Evolutionary conservation across 805 yeast genomes (phyloP).

Genomic region (Scheffersomyces lignosus): DNA sequence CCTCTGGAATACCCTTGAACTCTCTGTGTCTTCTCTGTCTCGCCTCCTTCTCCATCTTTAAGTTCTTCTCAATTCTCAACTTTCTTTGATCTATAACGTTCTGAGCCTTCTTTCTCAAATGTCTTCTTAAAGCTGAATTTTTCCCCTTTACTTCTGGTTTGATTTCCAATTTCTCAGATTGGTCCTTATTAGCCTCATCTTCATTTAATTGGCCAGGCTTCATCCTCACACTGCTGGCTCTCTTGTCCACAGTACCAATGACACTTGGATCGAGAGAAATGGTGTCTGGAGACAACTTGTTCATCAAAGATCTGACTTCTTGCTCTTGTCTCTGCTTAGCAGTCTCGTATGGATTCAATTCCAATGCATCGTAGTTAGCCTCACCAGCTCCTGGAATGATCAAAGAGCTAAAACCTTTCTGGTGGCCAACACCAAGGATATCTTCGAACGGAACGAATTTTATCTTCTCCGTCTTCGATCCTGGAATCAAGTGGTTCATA

Average conservation of each 20-base stretch:
- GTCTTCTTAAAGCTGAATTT: conserved; percentile 79
- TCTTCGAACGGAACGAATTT: conserved; percentile 94
- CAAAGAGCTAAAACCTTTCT: conserved; percentile 45
- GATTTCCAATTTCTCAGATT: conserved; percentile 49
- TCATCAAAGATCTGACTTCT: conserved; percentile 82
- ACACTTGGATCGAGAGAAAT: conserved; percentile 85
- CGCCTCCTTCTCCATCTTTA: conserved; percentile 69
- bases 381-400: conserved; percentile 97
- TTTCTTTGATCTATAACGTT: conserved; percentile 87
- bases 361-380: conserved; percentile 94
- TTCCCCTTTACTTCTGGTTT: conserved; percentile 74
- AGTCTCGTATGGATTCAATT: conserved; percentile 88
- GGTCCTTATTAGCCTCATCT: conserved; percentile 38
- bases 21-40: conserved; percentile 53
- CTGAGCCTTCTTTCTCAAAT: conserved; percentile 77
- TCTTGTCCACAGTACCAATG: conserved; percentile 80
- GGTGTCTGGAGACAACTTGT: conserved; percentile 90
- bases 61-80: conserved; percentile 69
- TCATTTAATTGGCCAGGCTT: conserved; percentile 55
- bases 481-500: conserved; percentile 85
- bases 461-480: conserved; percentile 66
- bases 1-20: conserved; percentile 48
- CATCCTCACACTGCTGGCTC: conserved; percentile 62
- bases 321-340: conserved; percentile 90
- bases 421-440: conserved; percentile 87